Conservation (phyloP, 1,284 basidiomycete species). For the Heterobasidion parviporum region DNA sequence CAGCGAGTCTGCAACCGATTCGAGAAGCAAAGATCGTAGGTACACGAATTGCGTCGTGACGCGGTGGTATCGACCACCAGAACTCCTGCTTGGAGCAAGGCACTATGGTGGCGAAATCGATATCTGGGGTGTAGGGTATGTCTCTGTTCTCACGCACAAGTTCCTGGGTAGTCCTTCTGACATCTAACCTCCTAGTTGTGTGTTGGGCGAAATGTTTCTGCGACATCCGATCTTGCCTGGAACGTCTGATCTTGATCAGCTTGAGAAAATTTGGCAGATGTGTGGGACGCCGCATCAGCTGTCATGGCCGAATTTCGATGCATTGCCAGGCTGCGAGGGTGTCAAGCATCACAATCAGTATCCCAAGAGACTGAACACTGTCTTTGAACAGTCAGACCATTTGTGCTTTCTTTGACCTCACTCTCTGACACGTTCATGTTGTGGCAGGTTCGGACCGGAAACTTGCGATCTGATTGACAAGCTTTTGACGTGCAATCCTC, state of each 20-base stretch:
- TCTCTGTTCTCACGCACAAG: slow-evolving; percentile 9
- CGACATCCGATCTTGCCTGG: slow-evolving; percentile 86
- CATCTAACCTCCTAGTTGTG: slow-evolving; percentile 49
- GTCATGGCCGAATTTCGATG: slow-evolving; percentile 77
- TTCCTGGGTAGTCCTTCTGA: slow-evolving; percentile 6
- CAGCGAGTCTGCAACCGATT: slow-evolving; percentile 28
- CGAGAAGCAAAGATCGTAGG: slow-evolving; percentile 49
- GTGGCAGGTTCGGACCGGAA: slow-evolving; percentile 52
- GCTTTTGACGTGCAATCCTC: slow-evolving; percentile 86
- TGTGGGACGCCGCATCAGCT: slow-evolving; percentile 83
- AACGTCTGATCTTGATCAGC: slow-evolving; percentile 82
- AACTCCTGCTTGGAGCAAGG: slow-evolving; percentile 84
- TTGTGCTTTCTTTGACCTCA: neutral
- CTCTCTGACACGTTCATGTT: slow-evolving; percentile 1
- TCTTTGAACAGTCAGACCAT: slow-evolving; percentile 50
- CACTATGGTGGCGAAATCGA: slow-evolving; percentile 93
- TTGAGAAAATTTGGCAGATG: slow-evolving; percentile 84
- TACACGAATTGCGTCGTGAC: slow-evolving; percentile 99
- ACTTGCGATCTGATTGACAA: slow-evolving; percentile 89
- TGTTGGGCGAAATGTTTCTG: slow-evolving; percentile 93
- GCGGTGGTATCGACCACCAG: slow-evolving; percentile 96
- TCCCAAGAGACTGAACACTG: slow-evolving; percentile 44
- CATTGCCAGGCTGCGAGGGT: slow-evolving; percentile 76
- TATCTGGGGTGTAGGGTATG: slow-evolving; percentile 96
- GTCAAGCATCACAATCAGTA: slow-evolving; percentile 50